Conservation (phyloP, 768 basidiomycete genomes). For the Leccinum arenicola region DNA sequence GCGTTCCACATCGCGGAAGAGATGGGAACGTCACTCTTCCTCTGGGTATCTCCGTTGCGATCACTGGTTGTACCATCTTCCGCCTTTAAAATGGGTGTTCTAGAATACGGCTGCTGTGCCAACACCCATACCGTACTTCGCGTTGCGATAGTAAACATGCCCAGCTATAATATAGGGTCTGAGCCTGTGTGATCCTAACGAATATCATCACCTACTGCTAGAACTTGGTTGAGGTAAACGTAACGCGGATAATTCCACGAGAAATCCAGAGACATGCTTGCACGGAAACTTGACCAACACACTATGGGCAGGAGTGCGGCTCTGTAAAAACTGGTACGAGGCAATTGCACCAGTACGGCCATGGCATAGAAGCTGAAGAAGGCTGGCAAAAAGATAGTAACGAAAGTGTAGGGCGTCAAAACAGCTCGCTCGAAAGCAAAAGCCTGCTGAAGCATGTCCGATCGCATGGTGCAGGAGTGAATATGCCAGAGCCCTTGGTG, state of each 20-base stretch:
- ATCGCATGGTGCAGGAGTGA: conserved; percentile 4
- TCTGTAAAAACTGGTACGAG: conserved; percentile 42
- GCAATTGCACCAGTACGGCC: conserved; percentile 51
- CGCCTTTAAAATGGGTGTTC: conserved; percentile 7
- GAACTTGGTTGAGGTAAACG: conserved; percentile 20
- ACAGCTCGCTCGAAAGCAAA: conserved; percentile 15
- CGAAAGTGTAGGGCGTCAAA: conserved; percentile 29
- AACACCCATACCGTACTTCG: conserved; percentile 26
- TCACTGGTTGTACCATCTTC: background rate
- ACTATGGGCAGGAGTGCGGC: conserved; percentile 49
- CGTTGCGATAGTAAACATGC: conserved; percentile 24
- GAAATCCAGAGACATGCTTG: conserved; percentile 28
- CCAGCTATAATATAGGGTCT: conserved; percentile 7
- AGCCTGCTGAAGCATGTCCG: conserved; percentile 8
- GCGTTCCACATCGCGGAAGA: conserved; percentile 26
- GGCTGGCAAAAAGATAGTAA: conserved; percentile 40
- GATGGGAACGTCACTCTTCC: conserved; percentile 3
- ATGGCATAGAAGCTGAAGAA: conserved; percentile 47
- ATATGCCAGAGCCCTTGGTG: background rate
- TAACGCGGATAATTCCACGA: conserved; percentile 14
- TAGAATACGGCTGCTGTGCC: conserved; percentile 8
- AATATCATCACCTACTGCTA: conserved; percentile 15
- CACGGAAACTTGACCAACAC: conserved; percentile 42
- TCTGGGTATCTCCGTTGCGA: background rate
- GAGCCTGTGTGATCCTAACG: background rate